These are phyloP conservation scores for Aspergillus floridensis DNA, from an alignment of 2,329 filamentous ascomycete species.

Conservation along the genomic window DNA sequence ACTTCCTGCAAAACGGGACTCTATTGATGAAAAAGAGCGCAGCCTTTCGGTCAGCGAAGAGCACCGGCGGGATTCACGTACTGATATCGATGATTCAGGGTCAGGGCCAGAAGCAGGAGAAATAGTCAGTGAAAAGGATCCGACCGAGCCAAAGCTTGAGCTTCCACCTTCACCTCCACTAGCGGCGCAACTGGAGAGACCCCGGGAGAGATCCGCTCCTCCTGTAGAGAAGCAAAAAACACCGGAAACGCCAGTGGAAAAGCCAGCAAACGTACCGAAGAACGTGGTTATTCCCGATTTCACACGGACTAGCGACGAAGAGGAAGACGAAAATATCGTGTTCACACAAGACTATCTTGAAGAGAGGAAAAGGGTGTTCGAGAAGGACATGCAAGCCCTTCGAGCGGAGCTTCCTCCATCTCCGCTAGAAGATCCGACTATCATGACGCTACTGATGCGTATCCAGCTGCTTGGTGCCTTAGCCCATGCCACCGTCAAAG, in stretches of 20 bases:
- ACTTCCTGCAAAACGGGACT: conserved; percentile 31
- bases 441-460: conserved; percentile 42
- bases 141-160: conserved; percentile 1
- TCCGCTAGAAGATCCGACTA: conserved; percentile 41
- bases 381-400: conserved; percentile 45
- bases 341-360: conserved; percentile 50
- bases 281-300: conserved; percentile 34
- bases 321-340: conserved; percentile 45
- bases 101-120: conserved; percentile 17
- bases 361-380: conserved; percentile 45
- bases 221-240: background rate
- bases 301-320: conserved; percentile 40
- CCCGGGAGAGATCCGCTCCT: background rate
- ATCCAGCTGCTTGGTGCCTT: conserved; percentile 47
- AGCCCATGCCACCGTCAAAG: conserved; percentile 32
- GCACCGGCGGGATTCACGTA: conserved; percentile 14
- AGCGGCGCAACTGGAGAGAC: background rate
- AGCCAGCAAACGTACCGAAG: conserved; percentile 6
- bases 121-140: conserved; percentile 13
- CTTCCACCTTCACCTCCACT: background rate
- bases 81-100: conserved; percentile 14
- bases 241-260: background rate
- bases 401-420: conserved; percentile 43
- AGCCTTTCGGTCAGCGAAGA: conserved; percentile 20
- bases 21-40: conserved; percentile 29